A percentile compares a stretch with the other conserved stretches of the same genome.
These are phyloP conservation scores for Brassica juncea DNA, from an alignment of 345 rosid species.

Conservation along the genomic window DNA sequence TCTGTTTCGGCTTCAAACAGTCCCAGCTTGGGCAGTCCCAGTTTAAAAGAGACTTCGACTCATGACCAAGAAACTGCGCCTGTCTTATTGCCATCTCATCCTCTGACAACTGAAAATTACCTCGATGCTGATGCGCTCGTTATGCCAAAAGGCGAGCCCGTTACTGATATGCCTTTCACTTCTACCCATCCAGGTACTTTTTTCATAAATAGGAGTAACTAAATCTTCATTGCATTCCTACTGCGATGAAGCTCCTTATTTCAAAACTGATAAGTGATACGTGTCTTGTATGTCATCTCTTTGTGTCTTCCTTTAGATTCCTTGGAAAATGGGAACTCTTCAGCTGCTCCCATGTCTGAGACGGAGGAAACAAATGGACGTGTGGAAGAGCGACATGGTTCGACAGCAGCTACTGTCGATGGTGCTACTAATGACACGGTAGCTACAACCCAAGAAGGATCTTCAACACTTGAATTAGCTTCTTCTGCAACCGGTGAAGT, in stretches of 20 bases:
- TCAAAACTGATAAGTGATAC: not conserved
- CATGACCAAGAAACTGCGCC: slow-evolving; percentile 32
- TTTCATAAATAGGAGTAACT: not conserved
- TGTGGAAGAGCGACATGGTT: slow-evolving; percentile 19
- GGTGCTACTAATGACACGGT: slow-evolving; percentile 21
- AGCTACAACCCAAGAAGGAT: slow-evolving; percentile 21
- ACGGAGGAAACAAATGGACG: slow-evolving; percentile 37
- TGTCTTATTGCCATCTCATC: slow-evolving; percentile 27
- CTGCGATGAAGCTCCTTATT: not conserved
- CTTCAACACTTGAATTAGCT: slow-evolving; percentile 60
- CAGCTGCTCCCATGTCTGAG: slow-evolving; percentile 34
- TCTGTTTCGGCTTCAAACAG: slow-evolving; percentile 35
- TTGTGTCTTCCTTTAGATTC: slow-evolving; percentile 42
- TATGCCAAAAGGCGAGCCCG: not conserved
- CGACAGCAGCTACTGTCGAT: slow-evolving; percentile 4
- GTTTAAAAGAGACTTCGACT: slow-evolving; percentile 39
- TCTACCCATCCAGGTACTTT: not conserved
- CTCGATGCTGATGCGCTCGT: slow-evolving; percentile 10
- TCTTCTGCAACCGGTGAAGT: slow-evolving; percentile 80
- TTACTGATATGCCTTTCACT: not conserved
- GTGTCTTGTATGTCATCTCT: slow-evolving; percentile 8
- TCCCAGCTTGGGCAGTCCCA: slow-evolving; percentile 34
- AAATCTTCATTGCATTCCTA: slow-evolving; percentile 9
- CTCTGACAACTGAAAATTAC: not conserved
- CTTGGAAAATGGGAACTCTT: slow-evolving; percentile 27